These are phyloP conservation scores for Diplocarpon rosae DNA, from an alignment of 2,329 filamentous ascomycete genomes.

Conservation along the genomic window DNA sequence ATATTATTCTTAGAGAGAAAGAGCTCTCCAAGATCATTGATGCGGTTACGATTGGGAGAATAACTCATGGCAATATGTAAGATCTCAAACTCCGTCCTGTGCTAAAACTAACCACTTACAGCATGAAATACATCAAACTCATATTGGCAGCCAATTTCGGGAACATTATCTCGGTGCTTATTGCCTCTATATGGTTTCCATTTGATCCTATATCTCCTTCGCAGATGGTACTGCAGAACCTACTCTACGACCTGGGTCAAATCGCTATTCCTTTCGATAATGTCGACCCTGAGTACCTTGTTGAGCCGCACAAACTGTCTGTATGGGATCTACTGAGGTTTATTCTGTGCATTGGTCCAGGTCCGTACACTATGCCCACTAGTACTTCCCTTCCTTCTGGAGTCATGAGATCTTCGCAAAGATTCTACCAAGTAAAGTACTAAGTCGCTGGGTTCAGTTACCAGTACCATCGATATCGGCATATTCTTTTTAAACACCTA, in stretches of 20 bases:
- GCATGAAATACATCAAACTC: slow-evolving; percentile 11
- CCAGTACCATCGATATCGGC: slow-evolving; percentile 3
- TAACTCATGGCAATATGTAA: slow-evolving; percentile 9
- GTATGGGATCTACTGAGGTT: slow-evolving; percentile 5
- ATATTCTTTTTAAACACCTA: slow-evolving; percentile 6
- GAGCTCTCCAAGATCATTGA: slow-evolving; percentile 9
- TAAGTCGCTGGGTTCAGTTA: background rate
- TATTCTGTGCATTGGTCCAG: background rate
- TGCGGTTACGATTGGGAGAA: slow-evolving; percentile 2
- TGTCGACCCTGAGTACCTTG: slow-evolving; percentile 5
- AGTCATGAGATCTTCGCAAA: too few relatives aligned
- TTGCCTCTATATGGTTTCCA: slow-evolving; percentile 2
- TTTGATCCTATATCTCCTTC: slow-evolving; percentile 5
- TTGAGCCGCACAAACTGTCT: background rate
- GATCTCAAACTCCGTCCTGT: background rate
- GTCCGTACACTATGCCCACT: background rate
- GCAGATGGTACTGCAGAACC: slow-evolving; percentile 6
- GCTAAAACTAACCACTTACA: background rate
- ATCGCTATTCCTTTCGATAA: slow-evolving; percentile 6
- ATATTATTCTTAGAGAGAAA: slow-evolving; percentile 9
- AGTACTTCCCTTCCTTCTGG: too few relatives aligned
- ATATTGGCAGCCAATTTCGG: slow-evolving; percentile 5
- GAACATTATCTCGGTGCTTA: background rate
- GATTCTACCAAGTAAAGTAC: too few relatives aligned
- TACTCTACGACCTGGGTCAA: slow-evolving; percentile 5